Evolutionary conservation across 345 rosid genomes (phyloP).

Genomic region (Aquilaria sinensis): DNA sequence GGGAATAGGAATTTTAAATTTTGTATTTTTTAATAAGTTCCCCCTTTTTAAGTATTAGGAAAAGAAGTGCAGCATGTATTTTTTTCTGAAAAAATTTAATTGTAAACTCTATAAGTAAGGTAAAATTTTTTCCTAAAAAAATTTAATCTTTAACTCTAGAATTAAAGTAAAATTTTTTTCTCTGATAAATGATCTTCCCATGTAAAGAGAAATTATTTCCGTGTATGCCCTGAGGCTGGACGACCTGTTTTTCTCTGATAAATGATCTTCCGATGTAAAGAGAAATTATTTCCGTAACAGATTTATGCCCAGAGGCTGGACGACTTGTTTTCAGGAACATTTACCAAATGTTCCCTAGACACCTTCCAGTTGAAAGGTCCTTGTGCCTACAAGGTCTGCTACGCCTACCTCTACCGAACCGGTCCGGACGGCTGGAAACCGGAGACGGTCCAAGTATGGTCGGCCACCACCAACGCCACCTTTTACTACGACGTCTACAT

Average conservation of each 20-base stretch:
- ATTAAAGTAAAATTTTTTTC: too few species aligned
- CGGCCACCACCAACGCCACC: slow-evolving; percentile 31
- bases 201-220: too few species aligned
- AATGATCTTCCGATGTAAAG: too few species aligned
- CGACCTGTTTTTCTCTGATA: too few species aligned
- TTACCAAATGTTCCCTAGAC: slow-evolving; percentile 75
- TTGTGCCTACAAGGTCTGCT: slow-evolving; percentile 70
- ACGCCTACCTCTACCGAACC: slow-evolving; percentile 64
- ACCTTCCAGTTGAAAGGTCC: slow-evolving; percentile 71
- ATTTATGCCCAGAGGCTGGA: slow-evolving; percentile 74
- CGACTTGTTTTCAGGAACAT: slow-evolving; percentile 49
- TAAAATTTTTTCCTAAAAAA: background rate
- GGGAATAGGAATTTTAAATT: too few species aligned
- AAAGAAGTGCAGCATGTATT: background rate
- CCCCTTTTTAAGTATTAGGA: background rate
- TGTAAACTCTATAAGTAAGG: background rate
- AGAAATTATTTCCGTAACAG: slow-evolving; percentile 22
- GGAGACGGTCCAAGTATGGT: slow-evolving; percentile 38
- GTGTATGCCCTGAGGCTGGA: too few species aligned
- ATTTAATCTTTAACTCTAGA: background rate
- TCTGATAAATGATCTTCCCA: too few species aligned
- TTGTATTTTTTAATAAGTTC: background rate
- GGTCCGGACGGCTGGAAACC: slow-evolving; percentile 93
- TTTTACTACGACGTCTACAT: slow-evolving; percentile 49
- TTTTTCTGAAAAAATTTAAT: background rate